A percentile compares a stretch with the other conserved stretches of the same genome.
Evolutionary conservation across 2,329 filamentous ascomycete genomes (phyloP).

Genomic region (Sporothrix pseudoabietina): DNA sequence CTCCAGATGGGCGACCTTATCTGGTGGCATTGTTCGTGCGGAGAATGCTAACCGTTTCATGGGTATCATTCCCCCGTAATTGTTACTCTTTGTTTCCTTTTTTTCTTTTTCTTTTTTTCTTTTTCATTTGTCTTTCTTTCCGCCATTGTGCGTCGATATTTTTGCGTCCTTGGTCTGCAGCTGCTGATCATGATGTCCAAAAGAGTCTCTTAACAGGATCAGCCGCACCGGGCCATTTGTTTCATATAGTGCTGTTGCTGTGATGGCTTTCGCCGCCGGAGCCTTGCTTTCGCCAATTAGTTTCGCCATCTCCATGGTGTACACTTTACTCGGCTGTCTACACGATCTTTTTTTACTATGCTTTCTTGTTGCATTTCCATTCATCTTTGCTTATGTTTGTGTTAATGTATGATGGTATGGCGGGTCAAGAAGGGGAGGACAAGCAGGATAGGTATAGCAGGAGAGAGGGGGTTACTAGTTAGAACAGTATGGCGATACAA

Average conservation of each 20-base stretch:
- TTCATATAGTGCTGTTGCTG: background rate
- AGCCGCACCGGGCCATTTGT: background rate
- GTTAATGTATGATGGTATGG: background rate
- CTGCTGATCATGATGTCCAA: conserved; percentile 18
- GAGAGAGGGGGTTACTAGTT: background rate
- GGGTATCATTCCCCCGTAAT: conserved; percentile 26
- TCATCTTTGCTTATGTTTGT: conserved; percentile 9
- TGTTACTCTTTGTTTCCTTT: background rate
- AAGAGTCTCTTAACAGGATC: background rate
- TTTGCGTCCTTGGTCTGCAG: background rate
- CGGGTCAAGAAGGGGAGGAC: background rate
- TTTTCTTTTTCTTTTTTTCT: no score
- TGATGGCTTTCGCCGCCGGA: background rate
- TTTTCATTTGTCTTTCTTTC: background rate
- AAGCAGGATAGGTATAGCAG: no score
- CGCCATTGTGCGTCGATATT: background rate
- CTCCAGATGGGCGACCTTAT: conserved; percentile 29
- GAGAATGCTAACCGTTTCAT: conserved; percentile 26
- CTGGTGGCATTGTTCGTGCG: background rate
- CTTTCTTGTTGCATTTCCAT: conserved; percentile 16
- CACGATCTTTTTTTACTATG: conserved; percentile 10
- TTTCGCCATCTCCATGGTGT: background rate
- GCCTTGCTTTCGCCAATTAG: conserved; percentile 3
- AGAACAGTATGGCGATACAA: background rate
- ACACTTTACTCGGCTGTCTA: background rate